Evolutionary conservation across 23 red algal genomes (phyloP), one percentile per base, ranked within the genome.

Genomic region (Gracilaria vermiculophylla): DNA sequence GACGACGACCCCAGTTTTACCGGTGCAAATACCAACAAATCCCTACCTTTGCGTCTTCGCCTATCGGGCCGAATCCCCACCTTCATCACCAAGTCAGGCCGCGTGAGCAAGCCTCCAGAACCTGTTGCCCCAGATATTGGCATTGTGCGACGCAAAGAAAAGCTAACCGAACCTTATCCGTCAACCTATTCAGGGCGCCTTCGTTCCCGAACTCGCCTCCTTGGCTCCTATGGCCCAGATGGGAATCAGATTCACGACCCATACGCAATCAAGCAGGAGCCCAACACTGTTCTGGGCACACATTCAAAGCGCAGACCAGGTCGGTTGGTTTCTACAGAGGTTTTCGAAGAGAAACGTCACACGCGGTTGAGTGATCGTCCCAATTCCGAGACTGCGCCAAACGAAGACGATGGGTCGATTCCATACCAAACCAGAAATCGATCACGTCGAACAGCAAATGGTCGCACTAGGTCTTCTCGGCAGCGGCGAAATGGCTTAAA

Each of bases 81-180:
- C 31, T 39, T 79, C 31, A 23, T 88, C 41, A 88, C 84, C 58
- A 73, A 76, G 19, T 88, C 84, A 16, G 84, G 84, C 42, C 66
- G 84, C 17, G 21, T 77, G 21, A 70, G 62, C 54, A 88, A 77
- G 45, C 84, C 84, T 2, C 84, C 69, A 44, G 44, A 88, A 65
- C 24, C 53, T 41, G 84, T 51, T 19, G 33, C 53, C 32, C 84
- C 84, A 6, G 5, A 88, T 37, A 50, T 69, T 72, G 53, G 58
- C 15, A 3, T 70, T 9, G 34, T 36, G n/a, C 50, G 53, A 35
- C 45, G 25, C 33, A 25, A 36, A 49, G 66, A 53, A 45, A 69
- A 88, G 53, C 20, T 50, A 1, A 40, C 50, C 14, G 76, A 79
- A 15, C 76, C 1, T 1, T 41, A 15, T 35, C 13, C 49, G 2